A percentile compares a stretch with the other conserved stretches of the same genome.
phyloP scores from a whole-genome alignment of 306 rosid genomes.

The Lathyrus tuberosus region DNA sequence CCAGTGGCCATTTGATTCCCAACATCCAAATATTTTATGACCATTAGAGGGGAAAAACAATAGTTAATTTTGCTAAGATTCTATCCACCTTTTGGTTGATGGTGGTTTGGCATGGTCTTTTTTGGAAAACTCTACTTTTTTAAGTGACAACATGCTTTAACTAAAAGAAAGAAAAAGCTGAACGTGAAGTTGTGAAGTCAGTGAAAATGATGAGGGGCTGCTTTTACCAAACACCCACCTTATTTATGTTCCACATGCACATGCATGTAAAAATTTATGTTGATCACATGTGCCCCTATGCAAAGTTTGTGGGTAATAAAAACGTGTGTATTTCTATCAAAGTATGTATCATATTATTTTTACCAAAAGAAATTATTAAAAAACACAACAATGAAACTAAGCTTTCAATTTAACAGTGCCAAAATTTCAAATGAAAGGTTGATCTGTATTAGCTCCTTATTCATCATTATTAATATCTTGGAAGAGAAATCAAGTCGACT shows the following conservation, averaged over 20 bases:
- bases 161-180: neutral
- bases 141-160: slow-evolving; percentile 22
- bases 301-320: too few species aligned
- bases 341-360: too few species aligned
- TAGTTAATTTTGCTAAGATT: slow-evolving; percentile 31
- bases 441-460: too few species aligned
- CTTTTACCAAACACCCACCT: slow-evolving; percentile 30
- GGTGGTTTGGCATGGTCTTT: slow-evolving; percentile 17
- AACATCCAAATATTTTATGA: neutral
- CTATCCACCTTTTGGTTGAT: slow-evolving; percentile 24
- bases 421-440: too few species aligned
- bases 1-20: slow-evolving; percentile 3
- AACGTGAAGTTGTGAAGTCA: neutral
- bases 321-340: too few species aligned
- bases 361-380: too few species aligned
- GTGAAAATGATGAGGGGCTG: slow-evolving; percentile 20
- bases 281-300: too few species aligned
- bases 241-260: slow-evolving; percentile 39
- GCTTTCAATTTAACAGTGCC: too few species aligned
- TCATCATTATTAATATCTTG: too few species aligned
- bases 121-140: neutral
- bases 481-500: too few species aligned
- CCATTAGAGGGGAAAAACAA: neutral
- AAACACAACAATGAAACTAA: too few species aligned
- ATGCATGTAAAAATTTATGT: neutral